phyloP scores from a whole-genome alignment of 2,329 filamentous ascomycete species.

The Pyrenophora teres region DNA sequence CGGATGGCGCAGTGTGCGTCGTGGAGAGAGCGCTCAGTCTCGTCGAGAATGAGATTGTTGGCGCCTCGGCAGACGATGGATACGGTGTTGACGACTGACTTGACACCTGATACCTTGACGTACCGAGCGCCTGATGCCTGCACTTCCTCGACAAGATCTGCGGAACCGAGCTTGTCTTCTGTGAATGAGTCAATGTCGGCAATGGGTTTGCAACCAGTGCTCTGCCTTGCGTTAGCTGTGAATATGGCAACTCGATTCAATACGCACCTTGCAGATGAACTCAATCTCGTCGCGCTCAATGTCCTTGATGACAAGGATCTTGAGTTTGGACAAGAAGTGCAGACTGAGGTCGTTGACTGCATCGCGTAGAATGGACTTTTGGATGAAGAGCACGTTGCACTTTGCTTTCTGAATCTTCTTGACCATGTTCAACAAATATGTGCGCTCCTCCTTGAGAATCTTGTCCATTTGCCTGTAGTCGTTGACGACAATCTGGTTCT shows the following conservation, averaged over 20 bases:
- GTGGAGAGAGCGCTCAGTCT: slow-evolving; percentile 95
- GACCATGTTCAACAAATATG: slow-evolving; percentile 97
- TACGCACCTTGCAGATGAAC: slow-evolving; percentile 82
- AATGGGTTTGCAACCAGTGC: slow-evolving; percentile 97
- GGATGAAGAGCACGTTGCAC: slow-evolving; percentile 97
- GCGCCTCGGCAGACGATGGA: slow-evolving; percentile 94
- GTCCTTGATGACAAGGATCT: slow-evolving; percentile 94
- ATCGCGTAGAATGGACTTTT: slow-evolving; percentile 97
- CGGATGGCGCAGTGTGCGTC: slow-evolving; percentile 97
- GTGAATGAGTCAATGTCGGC: slow-evolving; percentile 98
- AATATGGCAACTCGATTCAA: slow-evolving; percentile 16
- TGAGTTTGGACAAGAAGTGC: slow-evolving; percentile 96
- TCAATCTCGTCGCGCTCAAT: slow-evolving; percentile 98
- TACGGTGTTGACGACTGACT: slow-evolving; percentile 80
- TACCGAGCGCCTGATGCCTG: slow-evolving; percentile 86
- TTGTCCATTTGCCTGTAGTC: slow-evolving; percentile 99
- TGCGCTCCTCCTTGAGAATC: slow-evolving; percentile 98
- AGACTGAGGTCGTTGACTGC: slow-evolving; percentile 97
- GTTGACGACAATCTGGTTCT: slow-evolving; percentile 98
- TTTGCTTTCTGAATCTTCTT: slow-evolving; percentile 99
- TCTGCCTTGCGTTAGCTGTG: slow-evolving; percentile 49
- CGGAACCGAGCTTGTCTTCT: slow-evolving; percentile 94
- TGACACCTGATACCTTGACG: slow-evolving; percentile 93
- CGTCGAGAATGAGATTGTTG: slow-evolving; percentile 91
- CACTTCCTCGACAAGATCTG: slow-evolving; percentile 91